phyloP scores from a whole-genome alignment of 129 eudicot species.

The Chrysanthemum seticuspe region DNA sequence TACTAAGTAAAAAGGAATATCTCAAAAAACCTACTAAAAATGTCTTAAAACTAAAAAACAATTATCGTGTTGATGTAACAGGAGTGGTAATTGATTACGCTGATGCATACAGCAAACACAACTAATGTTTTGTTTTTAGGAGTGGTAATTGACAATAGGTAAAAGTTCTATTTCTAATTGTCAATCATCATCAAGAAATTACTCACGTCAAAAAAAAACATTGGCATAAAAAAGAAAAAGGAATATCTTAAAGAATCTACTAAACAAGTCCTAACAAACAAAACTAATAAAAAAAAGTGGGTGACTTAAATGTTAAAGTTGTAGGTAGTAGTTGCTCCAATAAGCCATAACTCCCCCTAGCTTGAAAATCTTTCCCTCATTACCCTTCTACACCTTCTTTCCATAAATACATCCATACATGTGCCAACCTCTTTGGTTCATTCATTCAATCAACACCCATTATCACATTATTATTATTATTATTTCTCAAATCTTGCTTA shows the following conservation, averaged over 20 bases:
- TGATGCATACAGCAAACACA: no score
- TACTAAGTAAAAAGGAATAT: no score
- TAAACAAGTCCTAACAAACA: slow-evolving; percentile 8
- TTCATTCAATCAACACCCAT: slow-evolving; percentile 13
- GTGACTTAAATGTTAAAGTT: slow-evolving; percentile 31
- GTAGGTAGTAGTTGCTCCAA: slow-evolving; percentile 44
- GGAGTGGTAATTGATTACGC: no score
- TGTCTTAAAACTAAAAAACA: no score
- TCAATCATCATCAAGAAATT: not conserved
- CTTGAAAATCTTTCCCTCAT: not conserved
- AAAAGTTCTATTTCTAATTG: no score
- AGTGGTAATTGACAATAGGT: no score
- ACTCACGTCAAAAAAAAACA: not conserved
- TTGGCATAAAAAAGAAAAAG: not conserved
- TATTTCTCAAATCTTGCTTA: slow-evolving; percentile 15
- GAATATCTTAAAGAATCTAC: slow-evolving; percentile 31
- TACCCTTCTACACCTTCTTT: not conserved
- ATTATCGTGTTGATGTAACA: no score
- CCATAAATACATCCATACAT: slow-evolving; percentile 33
- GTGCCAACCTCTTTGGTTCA: slow-evolving; percentile 8
- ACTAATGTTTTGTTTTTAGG: no score
- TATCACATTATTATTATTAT: not conserved
- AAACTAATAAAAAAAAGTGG: slow-evolving; percentile 18
- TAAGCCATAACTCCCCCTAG: slow-evolving; percentile 29
- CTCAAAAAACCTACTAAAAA: no score